Conservation (phyloP, 208 protist genomes). For the Crithidia fasciculata region DNA sequence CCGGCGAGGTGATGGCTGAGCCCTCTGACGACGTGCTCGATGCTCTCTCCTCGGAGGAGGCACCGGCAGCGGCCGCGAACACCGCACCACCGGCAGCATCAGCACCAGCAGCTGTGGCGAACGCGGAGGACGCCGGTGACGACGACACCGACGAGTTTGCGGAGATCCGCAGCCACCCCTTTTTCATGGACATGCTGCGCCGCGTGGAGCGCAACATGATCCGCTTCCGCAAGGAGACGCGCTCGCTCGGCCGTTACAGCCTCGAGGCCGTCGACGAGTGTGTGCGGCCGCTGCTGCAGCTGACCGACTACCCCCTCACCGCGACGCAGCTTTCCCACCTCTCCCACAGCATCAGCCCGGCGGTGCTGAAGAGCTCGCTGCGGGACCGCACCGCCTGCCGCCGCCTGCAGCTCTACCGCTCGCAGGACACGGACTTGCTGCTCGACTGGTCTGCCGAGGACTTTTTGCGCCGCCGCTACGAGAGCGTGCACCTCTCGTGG, state of each 20-base stretch:
- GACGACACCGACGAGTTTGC: conserved; percentile 47
- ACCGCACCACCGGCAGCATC: background rate
- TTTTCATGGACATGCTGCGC: conserved; percentile 76
- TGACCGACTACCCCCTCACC: conserved; percentile 89
- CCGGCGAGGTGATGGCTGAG: conserved; percentile 9
- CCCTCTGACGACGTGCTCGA: conserved; percentile 14
- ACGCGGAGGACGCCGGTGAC: conserved; percentile 11
- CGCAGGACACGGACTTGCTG: conserved; percentile 75
- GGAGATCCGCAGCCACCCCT: conserved; percentile 72
- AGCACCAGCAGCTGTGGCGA: background rate
- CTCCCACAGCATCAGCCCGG: conserved; percentile 65
- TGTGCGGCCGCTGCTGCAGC: conserved; percentile 85
- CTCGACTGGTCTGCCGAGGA: conserved; percentile 90
- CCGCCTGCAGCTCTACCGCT: conserved; percentile 81
- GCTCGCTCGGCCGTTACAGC: conserved; percentile 65
- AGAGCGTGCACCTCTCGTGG: conserved; percentile 92
- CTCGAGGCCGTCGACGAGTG: conserved; percentile 73
- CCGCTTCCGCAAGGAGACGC: conserved; percentile 77
- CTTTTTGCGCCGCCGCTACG: conserved; percentile 90
- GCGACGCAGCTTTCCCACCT: conserved; percentile 61
- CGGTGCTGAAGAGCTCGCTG: conserved; percentile 69
- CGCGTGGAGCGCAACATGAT: conserved; percentile 79
- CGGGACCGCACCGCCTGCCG: conserved; percentile 55
- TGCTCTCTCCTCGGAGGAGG: conserved; percentile 3
- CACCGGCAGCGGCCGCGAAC: background rate